These are phyloP conservation scores for Tulasnella sp. DNA, from an alignment of 768 basidiomycete genomes.

Conservation along the genomic window DNA sequence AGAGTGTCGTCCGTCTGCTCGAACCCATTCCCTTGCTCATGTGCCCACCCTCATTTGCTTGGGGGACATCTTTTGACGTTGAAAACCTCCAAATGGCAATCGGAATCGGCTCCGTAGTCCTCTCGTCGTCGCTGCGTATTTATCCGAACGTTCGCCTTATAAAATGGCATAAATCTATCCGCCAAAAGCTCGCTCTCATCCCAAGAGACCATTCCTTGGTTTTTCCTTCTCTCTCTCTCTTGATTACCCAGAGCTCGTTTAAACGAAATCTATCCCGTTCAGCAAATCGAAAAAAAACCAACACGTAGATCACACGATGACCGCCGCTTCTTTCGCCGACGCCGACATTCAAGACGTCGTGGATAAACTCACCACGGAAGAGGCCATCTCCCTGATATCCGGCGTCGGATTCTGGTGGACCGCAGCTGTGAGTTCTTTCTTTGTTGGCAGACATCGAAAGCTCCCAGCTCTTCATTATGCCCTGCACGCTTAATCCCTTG, in stretches of 20 bases:
- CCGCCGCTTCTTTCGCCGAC: constrained; percentile 14
- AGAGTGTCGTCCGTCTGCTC: background rate
- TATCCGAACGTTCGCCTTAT: background rate
- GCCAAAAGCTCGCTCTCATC: background rate
- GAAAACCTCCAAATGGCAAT: background rate
- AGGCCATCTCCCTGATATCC: constrained; percentile 65
- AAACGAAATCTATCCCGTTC: background rate
- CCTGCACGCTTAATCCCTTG: background rate
- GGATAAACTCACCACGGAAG: constrained; percentile 63
- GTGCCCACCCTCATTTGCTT: background rate
- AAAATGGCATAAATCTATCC: background rate
- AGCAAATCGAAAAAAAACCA: too few relatives aligned
- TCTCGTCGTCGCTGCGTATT: background rate
- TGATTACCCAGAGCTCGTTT: background rate
- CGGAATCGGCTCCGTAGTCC: background rate
- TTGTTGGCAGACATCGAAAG: too few relatives aligned
- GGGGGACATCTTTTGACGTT: background rate
- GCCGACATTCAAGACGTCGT: constrained; percentile 54
- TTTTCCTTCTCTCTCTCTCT: background rate
- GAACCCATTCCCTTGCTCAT: background rate
- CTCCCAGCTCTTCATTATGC: background rate
- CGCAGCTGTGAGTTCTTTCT: constrained; percentile 32
- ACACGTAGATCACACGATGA: too few relatives aligned
- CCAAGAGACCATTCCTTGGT: background rate
- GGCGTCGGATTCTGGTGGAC: constrained; percentile 51